Evolutionary conservation across 345 rosid genomes (phyloP).

Genomic region (Barbarea vulgaris): DNA sequence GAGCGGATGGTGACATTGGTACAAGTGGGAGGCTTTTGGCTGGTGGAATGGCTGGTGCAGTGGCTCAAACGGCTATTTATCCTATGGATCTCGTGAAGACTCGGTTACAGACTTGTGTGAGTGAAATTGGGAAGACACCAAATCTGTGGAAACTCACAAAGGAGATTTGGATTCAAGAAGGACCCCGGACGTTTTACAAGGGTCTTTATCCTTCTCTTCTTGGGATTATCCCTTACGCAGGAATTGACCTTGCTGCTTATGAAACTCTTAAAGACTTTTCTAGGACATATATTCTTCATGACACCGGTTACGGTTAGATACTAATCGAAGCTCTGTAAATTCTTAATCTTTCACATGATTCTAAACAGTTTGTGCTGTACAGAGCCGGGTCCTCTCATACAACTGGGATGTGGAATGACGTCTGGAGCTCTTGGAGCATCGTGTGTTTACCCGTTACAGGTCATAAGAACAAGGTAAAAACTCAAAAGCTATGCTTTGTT

Average conservation of each 20-base stretch:
- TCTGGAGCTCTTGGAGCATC: slow-evolving; percentile 95
- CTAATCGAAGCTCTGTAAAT: not conserved
- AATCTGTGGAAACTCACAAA: slow-evolving; percentile 61
- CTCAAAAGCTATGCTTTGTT: not conserved
- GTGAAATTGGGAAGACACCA: slow-evolving; percentile 74
- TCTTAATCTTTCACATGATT: slow-evolving; percentile 7
- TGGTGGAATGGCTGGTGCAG: slow-evolving; percentile 95
- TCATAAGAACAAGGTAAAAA: slow-evolving; percentile 83
- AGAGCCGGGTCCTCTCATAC: slow-evolving; percentile 91
- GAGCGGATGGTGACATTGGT: slow-evolving; percentile 64
- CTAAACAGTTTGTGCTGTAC: slow-evolving; percentile 27
- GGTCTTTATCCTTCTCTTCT: slow-evolving; percentile 92
- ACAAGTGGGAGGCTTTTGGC: slow-evolving; percentile 80
- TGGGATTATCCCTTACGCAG: slow-evolving; percentile 94
- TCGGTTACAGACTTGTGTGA: slow-evolving; percentile 74
- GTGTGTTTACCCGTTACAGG: slow-evolving; percentile 94
- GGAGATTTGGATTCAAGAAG: slow-evolving; percentile 88
- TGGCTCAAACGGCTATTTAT: slow-evolving; percentile 88
- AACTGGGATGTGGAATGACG: slow-evolving; percentile 85
- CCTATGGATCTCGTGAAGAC: slow-evolving; percentile 98
- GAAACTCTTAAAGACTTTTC: slow-evolving; percentile 92
- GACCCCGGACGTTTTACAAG: slow-evolving; percentile 89
- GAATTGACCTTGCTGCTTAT: slow-evolving; percentile 94
- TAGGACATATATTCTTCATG: slow-evolving; percentile 66
- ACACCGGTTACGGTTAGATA: slow-evolving; percentile 63